Percentiles rank a stretch among this genome's conserved stretches.
Conservation (phyloP, 2,329 filamentous ascomycete species). For the Mycosphaerella sp. region DNA sequence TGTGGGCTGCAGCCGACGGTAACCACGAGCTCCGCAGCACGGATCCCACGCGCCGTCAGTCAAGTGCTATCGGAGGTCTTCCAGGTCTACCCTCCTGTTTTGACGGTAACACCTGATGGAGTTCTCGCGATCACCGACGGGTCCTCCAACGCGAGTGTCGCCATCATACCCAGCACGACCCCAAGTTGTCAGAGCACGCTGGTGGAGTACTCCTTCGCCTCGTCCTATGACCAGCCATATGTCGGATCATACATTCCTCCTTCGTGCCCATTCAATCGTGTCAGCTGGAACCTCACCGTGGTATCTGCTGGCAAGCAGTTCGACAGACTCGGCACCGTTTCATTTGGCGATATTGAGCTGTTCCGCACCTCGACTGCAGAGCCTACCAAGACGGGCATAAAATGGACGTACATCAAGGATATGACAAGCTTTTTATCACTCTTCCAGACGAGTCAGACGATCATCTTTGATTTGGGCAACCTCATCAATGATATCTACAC, state of each 20-base stretch:
- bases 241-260: constrained; percentile 66
- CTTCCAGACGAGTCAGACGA: constrained; percentile 62
- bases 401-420: constrained; percentile 73
- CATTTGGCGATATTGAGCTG: constrained; percentile 70
- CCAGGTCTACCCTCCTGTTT: constrained; percentile 62
- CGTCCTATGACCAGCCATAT: constrained; percentile 67
- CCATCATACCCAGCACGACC: constrained; percentile 24
- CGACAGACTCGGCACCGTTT: constrained; percentile 70
- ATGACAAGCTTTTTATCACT: constrained; percentile 65
- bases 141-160: constrained; percentile 26
- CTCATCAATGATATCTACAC: constrained; percentile 66
- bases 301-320: constrained; percentile 66
- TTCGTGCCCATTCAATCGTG: constrained; percentile 63
- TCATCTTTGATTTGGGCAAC: constrained; percentile 77
- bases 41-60: constrained; percentile 16
- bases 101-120: constrained; percentile 41
- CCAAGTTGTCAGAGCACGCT: constrained; percentile 51
- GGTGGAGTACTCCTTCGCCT: constrained; percentile 65
- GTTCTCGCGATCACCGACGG: constrained; percentile 37
- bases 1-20: not conserved
- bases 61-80: constrained; percentile 54
- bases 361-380: constrained; percentile 79
- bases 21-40: not conserved
- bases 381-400: constrained; percentile 63
- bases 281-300: constrained; percentile 70